Evolutionary conservation across 352 stramenopile species (phyloP).

Genomic region (Phytophthora kernoviae): DNA sequence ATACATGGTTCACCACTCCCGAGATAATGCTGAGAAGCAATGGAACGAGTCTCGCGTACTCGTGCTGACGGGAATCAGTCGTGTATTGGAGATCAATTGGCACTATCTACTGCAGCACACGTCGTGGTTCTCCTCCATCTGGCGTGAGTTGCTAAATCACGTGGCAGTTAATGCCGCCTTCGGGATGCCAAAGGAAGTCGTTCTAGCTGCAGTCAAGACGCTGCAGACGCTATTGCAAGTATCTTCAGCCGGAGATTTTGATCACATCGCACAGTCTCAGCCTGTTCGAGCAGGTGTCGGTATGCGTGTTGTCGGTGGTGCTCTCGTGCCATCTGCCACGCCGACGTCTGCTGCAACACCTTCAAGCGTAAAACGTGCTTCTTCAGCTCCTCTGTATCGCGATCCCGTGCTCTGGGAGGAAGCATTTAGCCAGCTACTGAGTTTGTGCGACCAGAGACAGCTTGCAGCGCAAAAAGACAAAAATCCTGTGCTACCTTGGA

Average conservation of each 20-base stretch:
- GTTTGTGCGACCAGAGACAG: slow-evolving; percentile 55
- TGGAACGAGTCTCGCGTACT: slow-evolving; percentile 97
- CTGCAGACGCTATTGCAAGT: slow-evolving; percentile 87
- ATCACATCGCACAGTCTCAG: slow-evolving; percentile 71
- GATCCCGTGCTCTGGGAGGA: slow-evolving; percentile 72
- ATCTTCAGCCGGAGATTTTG: slow-evolving; percentile 70
- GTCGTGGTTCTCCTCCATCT: slow-evolving; percentile 69
- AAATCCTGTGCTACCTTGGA: slow-evolving; percentile 27
- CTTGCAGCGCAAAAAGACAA: slow-evolving; percentile 25
- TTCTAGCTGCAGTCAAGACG: slow-evolving; percentile 72
- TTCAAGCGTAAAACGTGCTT: slow-evolving; percentile 25
- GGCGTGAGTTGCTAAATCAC: slow-evolving; percentile 63
- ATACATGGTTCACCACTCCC: slow-evolving; percentile 94
- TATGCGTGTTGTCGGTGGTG: slow-evolving; percentile 91
- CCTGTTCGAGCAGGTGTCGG: slow-evolving; percentile 83
- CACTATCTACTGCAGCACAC: slow-evolving; percentile 63
- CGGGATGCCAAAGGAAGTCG: slow-evolving; percentile 77
- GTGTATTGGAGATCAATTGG: slow-evolving; percentile 91
- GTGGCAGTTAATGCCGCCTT: slow-evolving; percentile 58
- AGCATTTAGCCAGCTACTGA: slow-evolving; percentile 67
- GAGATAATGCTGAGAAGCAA: slow-evolving; percentile 96
- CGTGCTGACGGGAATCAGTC: slow-evolving; percentile 93
- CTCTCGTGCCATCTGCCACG: slow-evolving; percentile 58
- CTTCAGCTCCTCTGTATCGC: slow-evolving; percentile 28
- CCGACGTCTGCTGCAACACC: slow-evolving; percentile 17